A percentile compares a stretch with the other conserved stretches of the same genome.
Conservation (phyloP, 495 filamentous ascomycete genomes). For the Aspergillus egyptiacus region DNA sequence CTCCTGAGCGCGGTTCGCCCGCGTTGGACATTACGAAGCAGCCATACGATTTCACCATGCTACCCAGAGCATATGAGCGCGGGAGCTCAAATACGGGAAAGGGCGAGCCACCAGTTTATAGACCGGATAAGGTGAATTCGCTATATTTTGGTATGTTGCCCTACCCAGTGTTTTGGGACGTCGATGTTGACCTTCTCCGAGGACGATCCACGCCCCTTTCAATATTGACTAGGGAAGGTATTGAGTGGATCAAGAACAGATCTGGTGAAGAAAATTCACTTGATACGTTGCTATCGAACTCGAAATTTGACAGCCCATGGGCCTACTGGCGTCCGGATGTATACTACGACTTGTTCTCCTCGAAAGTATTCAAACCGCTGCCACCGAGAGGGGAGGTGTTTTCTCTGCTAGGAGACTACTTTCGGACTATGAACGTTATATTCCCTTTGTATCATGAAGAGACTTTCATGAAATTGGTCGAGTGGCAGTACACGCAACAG, state of each 20-base stretch:
- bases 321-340: conserved; percentile 88
- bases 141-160: conserved; percentile 73
- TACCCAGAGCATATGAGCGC: conserved; percentile 3
- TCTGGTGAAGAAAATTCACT: conserved; percentile 87
- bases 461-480: conserved; percentile 91
- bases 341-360: conserved; percentile 81
- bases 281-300: conserved; percentile 68
- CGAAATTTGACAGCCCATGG: conserved; percentile 75
- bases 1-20: background rate
- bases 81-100: conserved; percentile 29
- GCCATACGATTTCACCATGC: background rate
- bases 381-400: conserved; percentile 74
- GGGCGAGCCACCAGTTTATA: conserved; percentile 40
- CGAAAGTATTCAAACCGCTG: conserved; percentile 69
- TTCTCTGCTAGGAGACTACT: conserved; percentile 80
- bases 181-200: conserved; percentile 29
- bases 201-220: conserved; percentile 90
- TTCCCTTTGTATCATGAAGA: conserved; percentile 94
- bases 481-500: conserved; percentile 85
- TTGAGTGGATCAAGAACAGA: conserved; percentile 96
- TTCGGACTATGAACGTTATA: conserved; percentile 93
- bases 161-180: background rate
- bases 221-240: conserved; percentile 89
- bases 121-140: conserved; percentile 75
- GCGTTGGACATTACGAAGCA: background rate